Conservation (phyloP, 768 basidiomycete species). For the Leccinum incarnatum region DNA sequence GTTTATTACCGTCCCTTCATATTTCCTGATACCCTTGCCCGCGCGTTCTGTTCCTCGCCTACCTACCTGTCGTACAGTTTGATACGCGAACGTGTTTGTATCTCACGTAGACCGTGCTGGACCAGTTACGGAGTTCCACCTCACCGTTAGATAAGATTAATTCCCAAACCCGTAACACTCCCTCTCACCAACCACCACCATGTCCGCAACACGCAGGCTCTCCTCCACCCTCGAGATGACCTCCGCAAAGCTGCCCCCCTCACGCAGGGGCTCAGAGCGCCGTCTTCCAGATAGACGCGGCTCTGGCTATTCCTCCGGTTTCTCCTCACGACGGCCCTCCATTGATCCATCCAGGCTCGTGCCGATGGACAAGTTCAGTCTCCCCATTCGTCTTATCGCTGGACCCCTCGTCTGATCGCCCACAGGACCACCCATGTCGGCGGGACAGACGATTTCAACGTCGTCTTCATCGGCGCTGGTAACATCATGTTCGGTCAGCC, state of each 20-base stretch:
- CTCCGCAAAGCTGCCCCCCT: conserved; percentile 28
- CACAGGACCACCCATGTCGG: conserved; percentile 49
- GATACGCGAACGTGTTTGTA: conserved; percentile 1
- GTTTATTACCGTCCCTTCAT: conserved; percentile 24
- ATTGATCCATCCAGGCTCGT: conserved; percentile 76
- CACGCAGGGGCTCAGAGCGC: conserved; percentile 46
- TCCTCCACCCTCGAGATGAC: conserved; percentile 34
- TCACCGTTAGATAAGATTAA: conserved; percentile 15
- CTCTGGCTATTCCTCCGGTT: conserved; percentile 43
- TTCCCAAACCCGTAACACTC: not conserved
- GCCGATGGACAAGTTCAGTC: conserved; percentile 73
- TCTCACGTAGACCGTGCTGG: conserved; percentile 5
- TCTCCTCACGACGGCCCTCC: conserved; percentile 61
- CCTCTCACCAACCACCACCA: conserved; percentile 15
- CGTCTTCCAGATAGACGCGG: conserved; percentile 45
- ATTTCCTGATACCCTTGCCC: conserved; percentile 26
- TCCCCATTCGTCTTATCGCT: conserved; percentile 1
- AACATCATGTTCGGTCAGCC: conserved; percentile 94
- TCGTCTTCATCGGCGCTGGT: conserved; percentile 93
- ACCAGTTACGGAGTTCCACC: not conserved
- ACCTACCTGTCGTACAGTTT: conserved; percentile 3
- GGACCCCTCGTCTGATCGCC: conserved; percentile 2
- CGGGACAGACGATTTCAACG: conserved; percentile 80
- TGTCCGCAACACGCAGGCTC: conserved; percentile 24
- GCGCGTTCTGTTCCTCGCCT: conserved; percentile 22